Conservation (phyloP, 2,329 filamentous ascomycete genomes). For the Amphichorda felina region DNA sequence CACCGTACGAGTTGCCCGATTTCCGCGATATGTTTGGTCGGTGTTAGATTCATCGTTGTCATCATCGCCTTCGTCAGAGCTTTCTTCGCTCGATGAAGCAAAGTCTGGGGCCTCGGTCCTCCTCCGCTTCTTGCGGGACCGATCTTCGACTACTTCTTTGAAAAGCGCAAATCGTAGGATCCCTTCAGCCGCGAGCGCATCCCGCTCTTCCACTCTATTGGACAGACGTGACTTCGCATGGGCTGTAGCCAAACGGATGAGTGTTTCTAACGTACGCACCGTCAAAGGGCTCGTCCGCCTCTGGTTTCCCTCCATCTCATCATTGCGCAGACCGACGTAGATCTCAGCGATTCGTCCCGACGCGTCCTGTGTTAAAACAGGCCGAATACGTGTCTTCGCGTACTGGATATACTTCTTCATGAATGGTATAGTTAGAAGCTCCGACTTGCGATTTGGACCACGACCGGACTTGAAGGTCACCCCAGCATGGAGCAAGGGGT, state of each 20-base stretch:
- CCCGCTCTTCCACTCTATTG: constrained; percentile 76
- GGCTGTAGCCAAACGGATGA: constrained; percentile 95
- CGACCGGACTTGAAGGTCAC: constrained; percentile 67
- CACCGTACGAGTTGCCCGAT: constrained; percentile 11
- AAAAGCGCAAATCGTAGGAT: constrained; percentile 93
- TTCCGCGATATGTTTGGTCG: constrained; percentile 41
- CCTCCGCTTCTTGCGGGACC: constrained; percentile 74
- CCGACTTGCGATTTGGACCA: constrained; percentile 62
- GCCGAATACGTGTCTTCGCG: constrained; percentile 84
- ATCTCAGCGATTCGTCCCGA: constrained; percentile 84
- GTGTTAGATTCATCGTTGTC: constrained; percentile 41
- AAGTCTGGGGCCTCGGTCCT: constrained; percentile 47
- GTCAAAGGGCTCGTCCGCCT: constrained; percentile 91
- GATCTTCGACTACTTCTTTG: constrained; percentile 78
- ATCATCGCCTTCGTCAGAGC: constrained; percentile 47
- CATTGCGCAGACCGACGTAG: constrained; percentile 87
- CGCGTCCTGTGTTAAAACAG: constrained; percentile 79
- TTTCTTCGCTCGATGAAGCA: constrained; percentile 47
- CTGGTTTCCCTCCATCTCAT: constrained; percentile 90
- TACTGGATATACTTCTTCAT: constrained; percentile 99
- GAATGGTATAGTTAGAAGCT: constrained; percentile 91
- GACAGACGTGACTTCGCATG: constrained; percentile 90
- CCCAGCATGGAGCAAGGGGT: constrained; percentile 88
- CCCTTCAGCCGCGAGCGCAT: constrained; percentile 76
- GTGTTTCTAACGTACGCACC: constrained; percentile 88